Percentiles rank a stretch among this genome's conserved stretches.
phyloP scores from a whole-genome alignment of 2,329 filamentous ascomycete genomes.

The Amauroascus niger region DNA sequence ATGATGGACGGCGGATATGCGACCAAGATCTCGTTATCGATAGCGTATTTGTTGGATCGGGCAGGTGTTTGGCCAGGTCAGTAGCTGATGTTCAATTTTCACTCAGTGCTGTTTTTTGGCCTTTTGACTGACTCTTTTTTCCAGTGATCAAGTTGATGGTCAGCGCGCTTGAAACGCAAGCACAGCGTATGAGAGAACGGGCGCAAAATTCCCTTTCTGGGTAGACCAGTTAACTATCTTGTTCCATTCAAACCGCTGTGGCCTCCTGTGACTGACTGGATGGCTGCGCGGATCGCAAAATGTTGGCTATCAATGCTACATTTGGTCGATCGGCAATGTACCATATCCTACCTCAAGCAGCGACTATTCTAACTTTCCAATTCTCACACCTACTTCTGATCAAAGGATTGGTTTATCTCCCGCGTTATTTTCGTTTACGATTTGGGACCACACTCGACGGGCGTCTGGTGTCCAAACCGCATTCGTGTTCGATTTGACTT shows the following conservation, averaged over 20 bases:
- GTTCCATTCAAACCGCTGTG: neutral
- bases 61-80: conserved; percentile 86
- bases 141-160: conserved; percentile 61
- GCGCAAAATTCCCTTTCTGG: conserved; percentile 30
- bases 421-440: neutral
- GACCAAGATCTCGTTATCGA: conserved; percentile 72
- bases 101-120: neutral
- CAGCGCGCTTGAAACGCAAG: conserved; percentile 55
- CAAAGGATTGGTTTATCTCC: neutral
- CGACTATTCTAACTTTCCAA: neutral
- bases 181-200: conserved; percentile 52
- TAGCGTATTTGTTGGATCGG: conserved; percentile 77
- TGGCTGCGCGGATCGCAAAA: neutral
- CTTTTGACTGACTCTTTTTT: conserved; percentile 21
- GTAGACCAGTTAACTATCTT: neutral
- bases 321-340: neutral
- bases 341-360: neutral
- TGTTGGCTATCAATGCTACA: neutral
- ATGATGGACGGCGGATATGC: conserved; percentile 65
- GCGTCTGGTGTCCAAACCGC: conserved; percentile 6
- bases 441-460: neutral
- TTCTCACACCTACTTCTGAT: neutral
- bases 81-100: conserved; percentile 24
- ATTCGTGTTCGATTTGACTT: neutral
- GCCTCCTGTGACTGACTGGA: neutral